A percentile compares a stretch with the other conserved stretches of the same genome.
Conservation (phyloP, 768 basidiomycete genomes). For the Trichaptum fuscoviolaceum region DNA sequence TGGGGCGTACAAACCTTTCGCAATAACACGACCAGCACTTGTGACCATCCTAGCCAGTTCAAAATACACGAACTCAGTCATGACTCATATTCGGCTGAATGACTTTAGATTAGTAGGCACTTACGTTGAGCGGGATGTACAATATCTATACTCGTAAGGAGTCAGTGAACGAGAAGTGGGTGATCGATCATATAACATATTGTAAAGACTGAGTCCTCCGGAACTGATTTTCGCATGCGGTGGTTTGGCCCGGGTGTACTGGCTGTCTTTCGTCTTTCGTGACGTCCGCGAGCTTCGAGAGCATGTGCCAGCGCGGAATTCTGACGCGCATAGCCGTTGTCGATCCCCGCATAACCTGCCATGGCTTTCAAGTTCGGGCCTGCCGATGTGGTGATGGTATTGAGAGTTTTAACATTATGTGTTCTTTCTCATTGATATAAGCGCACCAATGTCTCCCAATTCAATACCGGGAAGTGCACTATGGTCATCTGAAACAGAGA, state of each 20-base stretch:
- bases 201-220: conserved; percentile 64
- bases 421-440: background rate
- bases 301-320: conserved; percentile 67
- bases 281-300: conserved; percentile 67
- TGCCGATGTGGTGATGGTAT: conserved; percentile 17
- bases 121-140: conserved; percentile 63
- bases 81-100: background rate
- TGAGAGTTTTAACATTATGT: background rate
- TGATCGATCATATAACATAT: no score
- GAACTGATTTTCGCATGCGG: conserved; percentile 73
- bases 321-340: conserved; percentile 69
- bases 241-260: conserved; percentile 59
- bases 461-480: conserved; percentile 52
- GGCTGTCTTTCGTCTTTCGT: conserved; percentile 58
- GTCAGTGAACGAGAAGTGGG: background rate
- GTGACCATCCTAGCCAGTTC: conserved; percentile 51
- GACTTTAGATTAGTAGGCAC: conserved; percentile 13
- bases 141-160: conserved; percentile 52
- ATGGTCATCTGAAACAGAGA: conserved; percentile 51
- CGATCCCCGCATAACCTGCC: conserved; percentile 42
- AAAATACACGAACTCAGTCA: background rate
- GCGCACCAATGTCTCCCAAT: conserved; percentile 63
- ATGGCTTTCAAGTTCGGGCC: conserved; percentile 61
- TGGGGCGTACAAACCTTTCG: conserved; percentile 45
- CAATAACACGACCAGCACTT: conserved; percentile 55